These are phyloP conservation scores for Yamagishiella unicocca DNA, from an alignment of 139 green algal species.

Conservation along the genomic window DNA sequence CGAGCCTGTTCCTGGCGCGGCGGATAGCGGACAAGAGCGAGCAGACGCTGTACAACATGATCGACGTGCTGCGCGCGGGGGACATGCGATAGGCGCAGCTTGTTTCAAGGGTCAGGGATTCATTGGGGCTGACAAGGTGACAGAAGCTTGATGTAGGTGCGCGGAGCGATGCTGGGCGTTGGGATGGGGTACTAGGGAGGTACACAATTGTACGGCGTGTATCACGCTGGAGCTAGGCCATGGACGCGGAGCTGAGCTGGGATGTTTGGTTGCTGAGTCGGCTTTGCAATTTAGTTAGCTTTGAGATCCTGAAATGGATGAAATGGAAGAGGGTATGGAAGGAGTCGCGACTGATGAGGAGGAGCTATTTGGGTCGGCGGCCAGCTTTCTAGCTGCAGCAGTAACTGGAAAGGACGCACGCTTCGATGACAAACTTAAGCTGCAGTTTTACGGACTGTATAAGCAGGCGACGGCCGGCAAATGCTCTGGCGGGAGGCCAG, in stretches of 20 bases:
- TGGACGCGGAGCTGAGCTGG: too few species aligned
- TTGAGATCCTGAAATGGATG: neutral
- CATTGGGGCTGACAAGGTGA: too few species aligned
- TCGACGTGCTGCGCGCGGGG: slow-evolving; percentile 95
- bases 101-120: too few species aligned
- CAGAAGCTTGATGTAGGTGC: too few species aligned
- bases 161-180: too few species aligned
- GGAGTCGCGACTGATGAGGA: slow-evolving; percentile 15
- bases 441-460: slow-evolving; percentile 41
- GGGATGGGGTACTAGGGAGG: too few species aligned
- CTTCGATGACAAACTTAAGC: slow-evolving; percentile 39
- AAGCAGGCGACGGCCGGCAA: slow-evolving; percentile 37
- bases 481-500: slow-evolving; percentile 17
- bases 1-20: slow-evolving; percentile 86
- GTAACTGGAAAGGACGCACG: slow-evolving; percentile 29
- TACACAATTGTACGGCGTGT: too few species aligned
- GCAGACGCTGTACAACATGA: slow-evolving; percentile 97
- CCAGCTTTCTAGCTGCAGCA: slow-evolving; percentile 22
- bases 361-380: slow-evolving; percentile 15
- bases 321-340: neutral
- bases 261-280: too few species aligned
- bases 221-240: too few species aligned
- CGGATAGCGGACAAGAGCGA: slow-evolving; percentile 68
- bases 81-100: slow-evolving; percentile 96
- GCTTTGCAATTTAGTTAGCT: too few species aligned